phyloP scores from a whole-genome alignment of 257 asterid genomes.

The Solanum medicagineum region DNA sequence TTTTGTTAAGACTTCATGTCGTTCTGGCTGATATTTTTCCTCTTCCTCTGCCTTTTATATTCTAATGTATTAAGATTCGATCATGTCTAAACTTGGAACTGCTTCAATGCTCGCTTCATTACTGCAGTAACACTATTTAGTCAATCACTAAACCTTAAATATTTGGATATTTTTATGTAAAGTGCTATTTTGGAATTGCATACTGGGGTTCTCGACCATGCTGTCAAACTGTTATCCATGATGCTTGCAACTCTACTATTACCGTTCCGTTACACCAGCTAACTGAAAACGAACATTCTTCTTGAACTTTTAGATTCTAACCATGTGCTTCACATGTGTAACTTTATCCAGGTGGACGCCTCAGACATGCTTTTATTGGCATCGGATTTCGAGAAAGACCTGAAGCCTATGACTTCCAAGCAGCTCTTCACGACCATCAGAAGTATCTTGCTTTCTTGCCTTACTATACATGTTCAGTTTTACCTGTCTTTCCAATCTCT shows the following conservation, averaged over 20 bases:
- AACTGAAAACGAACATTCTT: not conserved
- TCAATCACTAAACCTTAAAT: not conserved
- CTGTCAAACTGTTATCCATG: not conserved
- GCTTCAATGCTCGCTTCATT: not conserved
- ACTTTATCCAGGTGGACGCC: conserved; percentile 59
- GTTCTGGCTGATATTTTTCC: not conserved
- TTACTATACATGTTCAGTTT: not conserved
- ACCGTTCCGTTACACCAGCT: not conserved
- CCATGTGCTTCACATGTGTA: not conserved
- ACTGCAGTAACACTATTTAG: not conserved
- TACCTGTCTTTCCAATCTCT: not conserved
- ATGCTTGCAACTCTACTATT: not conserved
- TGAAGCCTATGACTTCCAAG: conserved; percentile 96
- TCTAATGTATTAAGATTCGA: not conserved
- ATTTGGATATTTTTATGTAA: not conserved
- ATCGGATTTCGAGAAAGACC: conserved; percentile 97
- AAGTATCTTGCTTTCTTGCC: conserved; percentile 34
- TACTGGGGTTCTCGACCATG: not conserved
- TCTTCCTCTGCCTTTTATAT: not conserved
- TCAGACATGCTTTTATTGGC: conserved; percentile 97
- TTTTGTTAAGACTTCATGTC: not conserved
- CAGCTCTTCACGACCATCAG: conserved; percentile 97
- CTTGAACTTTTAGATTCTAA: not conserved
- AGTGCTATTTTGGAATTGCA: not conserved
- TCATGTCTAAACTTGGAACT: not conserved